Base-by-base conservation (phyloP, 108 stramenopile genomes). In the Skeletonema grethae region DNA sequence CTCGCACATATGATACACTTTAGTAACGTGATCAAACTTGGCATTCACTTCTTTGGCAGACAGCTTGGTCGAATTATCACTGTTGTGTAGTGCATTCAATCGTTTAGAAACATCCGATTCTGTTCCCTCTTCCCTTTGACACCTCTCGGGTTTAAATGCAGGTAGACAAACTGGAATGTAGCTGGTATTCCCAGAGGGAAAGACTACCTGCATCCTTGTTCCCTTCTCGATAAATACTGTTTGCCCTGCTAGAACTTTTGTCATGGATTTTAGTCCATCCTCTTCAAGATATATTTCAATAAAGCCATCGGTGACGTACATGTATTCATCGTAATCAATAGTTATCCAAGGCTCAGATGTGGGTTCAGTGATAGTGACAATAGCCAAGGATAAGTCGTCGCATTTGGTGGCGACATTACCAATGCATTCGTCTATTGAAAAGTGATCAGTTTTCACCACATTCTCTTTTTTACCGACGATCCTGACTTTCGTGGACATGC, bases 1-100 rank as follows among this genome's bases (percentile, higher is more conserved):
- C 62, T 76, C 76, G 67, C 95, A 95, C 89, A 95, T 91, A 84
- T 95, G 95, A 70, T 90, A 95, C 34, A 95, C 59, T 22, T 58
- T 63, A 35, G 45, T 57, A 28, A 80, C 48, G 34, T 63, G 18
- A 15, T 65, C 22, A 58, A 64, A 69, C 28, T 75, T 46, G 15
- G 39, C 62, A 30, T 69, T 64, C 46, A 60, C 57, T n/a, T 68
- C 59, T 16, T 56, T 29, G 12, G 65, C 12, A 15, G 18, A 53
- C 1, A 13, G n/a, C 32, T 63, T 28, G 12, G 11, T 31, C 15
- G 35, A 4, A 2, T 36, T 13, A 11, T 43, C 4, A 22, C 13
- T 16, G 5, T 57, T 35, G 67, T 87, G 87, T 28, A 87, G 45
- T 35, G 70, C 60, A 16, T 72, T 69, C 71, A 87, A 80, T 35